Evolutionary conservation across 139 green algal species (phyloP), one percentile per base, ranked within the genome.

Genomic region (Eudorina sp.): DNA sequence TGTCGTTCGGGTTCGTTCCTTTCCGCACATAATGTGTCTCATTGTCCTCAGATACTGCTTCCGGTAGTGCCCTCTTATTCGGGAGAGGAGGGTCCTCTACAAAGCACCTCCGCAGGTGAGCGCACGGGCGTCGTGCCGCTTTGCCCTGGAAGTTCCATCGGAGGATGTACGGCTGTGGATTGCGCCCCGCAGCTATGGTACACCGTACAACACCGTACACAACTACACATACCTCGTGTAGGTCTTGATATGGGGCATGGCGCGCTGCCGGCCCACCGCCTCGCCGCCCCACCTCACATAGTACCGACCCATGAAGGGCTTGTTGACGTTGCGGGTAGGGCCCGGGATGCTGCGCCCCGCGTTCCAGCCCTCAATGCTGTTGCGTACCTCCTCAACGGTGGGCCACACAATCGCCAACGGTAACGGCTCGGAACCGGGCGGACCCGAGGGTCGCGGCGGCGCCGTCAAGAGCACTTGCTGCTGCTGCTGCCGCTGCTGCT

Each of bases 191-290:
- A n/a, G n/a, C n/a, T n/a, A n/a, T n/a, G n/a, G n/a, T n/a, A n/a
- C n/a, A n/a, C n/a, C n/a, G n/a, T n/a, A n/a, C n/a, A n/a, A n/a
- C n/a, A n/a, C n/a, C n/a, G n/a, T n/a, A n/a, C n/a, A n/a, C n/a
- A n/a, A n/a, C n/a, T n/a, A n/a, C 69, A 64, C 48, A 48, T 38
- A 79, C 69, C 69, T 13, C 2, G 48, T 46, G 68, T 96, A 98
- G 2, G 79, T 92, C 89, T 98, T 98, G 81, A 98, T 97, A 91
- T 98, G 96, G 0, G 96, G 96, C 95, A 96, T 96, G 29, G 94
- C 96, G 1, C 93, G 89, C 89, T 94, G 84, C 41, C 96, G 90
- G 0, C 93, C 93, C 34, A 79, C 88, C 7, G 68, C 69, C 78
- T 90, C 75, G 0, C 95, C 95, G 48, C 89, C 94, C 85, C 85